Evolutionary conservation across 257 asterid species (phyloP).

Genomic region (Thymus quinquecostatus): DNA sequence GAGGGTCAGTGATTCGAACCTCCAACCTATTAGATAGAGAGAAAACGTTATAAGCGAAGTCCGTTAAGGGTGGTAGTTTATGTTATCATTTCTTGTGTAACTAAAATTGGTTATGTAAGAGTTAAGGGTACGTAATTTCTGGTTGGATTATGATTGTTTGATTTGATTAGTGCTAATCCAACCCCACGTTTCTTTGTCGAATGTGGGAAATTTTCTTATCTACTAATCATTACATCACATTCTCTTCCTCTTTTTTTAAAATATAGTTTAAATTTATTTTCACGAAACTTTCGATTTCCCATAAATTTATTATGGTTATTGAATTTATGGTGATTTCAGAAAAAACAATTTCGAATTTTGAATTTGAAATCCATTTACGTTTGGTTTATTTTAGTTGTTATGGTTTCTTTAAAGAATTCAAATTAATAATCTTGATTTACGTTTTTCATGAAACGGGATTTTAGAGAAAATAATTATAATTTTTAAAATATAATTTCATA

Average conservation of each 20-base stretch:
- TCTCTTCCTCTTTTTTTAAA: not conserved
- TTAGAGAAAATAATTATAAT: too few relatives aligned
- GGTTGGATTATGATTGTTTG: not conserved
- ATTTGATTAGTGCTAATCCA: not conserved
- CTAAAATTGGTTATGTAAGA: slow-evolving; percentile 14
- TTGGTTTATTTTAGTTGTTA: not conserved
- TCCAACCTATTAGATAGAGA: too few relatives aligned
- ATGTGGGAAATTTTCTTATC: not conserved
- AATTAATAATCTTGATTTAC: not conserved
- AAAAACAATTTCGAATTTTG: not conserved
- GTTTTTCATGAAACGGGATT: too few relatives aligned
- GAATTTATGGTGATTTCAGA: not conserved
- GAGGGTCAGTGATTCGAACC: not conserved
- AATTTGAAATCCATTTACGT: not conserved
- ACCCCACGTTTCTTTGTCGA: not conserved
- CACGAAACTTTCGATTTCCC: not conserved
- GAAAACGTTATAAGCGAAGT: too few relatives aligned
- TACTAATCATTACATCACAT: not conserved
- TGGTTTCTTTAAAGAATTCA: not conserved
- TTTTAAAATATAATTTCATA: too few relatives aligned
- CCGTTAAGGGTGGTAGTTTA: not conserved
- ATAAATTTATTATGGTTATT: not conserved
- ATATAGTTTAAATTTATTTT: not conserved
- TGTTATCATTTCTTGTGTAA: not conserved
- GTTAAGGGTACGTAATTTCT: slow-evolving; percentile 28